Conservation (phyloP, 1,284 basidiomycete species). For the Puccinia triticina region DNA sequence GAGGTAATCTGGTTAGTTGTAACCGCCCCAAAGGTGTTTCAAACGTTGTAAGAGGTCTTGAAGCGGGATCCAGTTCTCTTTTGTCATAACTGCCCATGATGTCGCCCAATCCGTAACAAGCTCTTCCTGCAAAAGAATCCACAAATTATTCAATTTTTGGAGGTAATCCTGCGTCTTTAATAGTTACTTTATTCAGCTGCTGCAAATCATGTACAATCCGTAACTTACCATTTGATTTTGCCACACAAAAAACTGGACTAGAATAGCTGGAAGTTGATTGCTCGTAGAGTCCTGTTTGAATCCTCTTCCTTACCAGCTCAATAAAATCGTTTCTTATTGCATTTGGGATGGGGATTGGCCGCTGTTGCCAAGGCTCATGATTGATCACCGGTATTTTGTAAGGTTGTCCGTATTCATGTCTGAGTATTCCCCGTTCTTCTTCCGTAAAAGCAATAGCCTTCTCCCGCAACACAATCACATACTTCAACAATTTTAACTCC, state of each 20-base stretch:
- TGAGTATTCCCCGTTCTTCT: background rate
- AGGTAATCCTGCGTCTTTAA: background rate
- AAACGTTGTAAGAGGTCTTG: background rate
- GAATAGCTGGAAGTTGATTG: background rate
- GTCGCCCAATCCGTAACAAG: background rate
- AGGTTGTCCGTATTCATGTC: background rate
- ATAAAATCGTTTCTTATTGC: background rate
- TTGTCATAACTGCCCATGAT: background rate
- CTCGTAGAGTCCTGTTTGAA: background rate
- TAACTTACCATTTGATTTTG: background rate
- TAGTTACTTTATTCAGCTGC: background rate
- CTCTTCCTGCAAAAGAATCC: background rate
- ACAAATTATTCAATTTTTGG: background rate
- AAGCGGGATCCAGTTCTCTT: background rate
- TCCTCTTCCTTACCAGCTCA: background rate
- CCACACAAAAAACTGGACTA: background rate
- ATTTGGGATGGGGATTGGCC: background rate
- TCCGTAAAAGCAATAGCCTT: background rate
- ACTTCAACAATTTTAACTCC: background rate
- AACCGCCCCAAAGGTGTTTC: background rate
- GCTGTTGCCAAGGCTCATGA: conserved; percentile 1
- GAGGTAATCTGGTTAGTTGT: background rate
- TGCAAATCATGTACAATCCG: background rate
- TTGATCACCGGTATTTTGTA: background rate
- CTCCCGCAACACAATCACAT: background rate